These are phyloP conservation scores for Musa beccarii DNA, from an alignment of 176 grass and related monocot genomes.

Conservation along the genomic window DNA sequence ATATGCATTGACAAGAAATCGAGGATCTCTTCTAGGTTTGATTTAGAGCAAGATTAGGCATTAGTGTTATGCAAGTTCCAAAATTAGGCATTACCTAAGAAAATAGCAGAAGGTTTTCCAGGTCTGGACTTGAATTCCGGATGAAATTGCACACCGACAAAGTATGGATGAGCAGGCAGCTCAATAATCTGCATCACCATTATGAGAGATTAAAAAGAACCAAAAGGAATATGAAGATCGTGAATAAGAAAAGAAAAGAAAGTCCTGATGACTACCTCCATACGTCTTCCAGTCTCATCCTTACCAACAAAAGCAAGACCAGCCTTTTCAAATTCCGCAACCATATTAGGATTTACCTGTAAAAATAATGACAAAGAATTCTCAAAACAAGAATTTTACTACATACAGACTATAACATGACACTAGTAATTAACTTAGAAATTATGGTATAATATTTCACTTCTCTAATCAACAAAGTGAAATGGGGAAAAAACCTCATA, in stretches of 20 bases:
- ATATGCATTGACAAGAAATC: no score
- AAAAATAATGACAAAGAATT: background rate
- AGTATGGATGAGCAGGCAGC: constrained; percentile 60
- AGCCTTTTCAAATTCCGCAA: constrained; percentile 67
- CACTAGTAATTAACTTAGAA: background rate
- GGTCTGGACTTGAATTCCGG: constrained; percentile 93
- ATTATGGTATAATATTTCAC: constrained; percentile 13
- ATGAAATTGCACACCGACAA: constrained; percentile 74
- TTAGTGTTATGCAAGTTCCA: no score
- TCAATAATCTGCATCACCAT: constrained; percentile 65
- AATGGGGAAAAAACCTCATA: constrained; percentile 46
- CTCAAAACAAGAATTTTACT: background rate
- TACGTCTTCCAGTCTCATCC: constrained; percentile 65
- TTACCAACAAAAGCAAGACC: constrained; percentile 76
- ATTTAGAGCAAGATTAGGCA: background rate
- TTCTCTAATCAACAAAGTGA: constrained; percentile 11
- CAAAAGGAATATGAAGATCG: background rate
- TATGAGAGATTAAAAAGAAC: background rate
- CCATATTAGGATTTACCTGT: constrained; percentile 92
- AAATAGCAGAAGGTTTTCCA: constrained; percentile 69
- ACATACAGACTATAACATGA: no score
- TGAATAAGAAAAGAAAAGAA: constrained; percentile 3
- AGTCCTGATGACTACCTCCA: constrained; percentile 44
- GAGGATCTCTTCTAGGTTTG: background rate
- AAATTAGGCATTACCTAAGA: constrained; percentile 51